phyloP scores from a whole-genome alignment of 352 stramenopile genomes.

The Globisporangium mamillatum region DNA sequence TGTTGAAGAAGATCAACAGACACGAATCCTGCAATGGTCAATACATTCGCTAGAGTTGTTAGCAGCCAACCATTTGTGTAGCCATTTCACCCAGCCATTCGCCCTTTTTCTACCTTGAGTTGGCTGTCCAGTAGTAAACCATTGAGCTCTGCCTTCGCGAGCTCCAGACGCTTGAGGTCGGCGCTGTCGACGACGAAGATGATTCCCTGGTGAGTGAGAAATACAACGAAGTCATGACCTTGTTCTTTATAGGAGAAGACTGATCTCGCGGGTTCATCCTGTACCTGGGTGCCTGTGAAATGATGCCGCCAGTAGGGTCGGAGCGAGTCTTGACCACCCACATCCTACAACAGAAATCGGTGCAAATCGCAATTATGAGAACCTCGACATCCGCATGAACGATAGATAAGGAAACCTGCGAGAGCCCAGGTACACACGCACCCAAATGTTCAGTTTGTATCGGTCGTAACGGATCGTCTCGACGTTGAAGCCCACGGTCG shows the following conservation, averaged over 20 bases:
- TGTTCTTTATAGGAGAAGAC: not conserved
- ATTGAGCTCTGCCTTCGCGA: constrained; percentile 71
- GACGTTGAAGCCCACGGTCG: constrained; percentile 82
- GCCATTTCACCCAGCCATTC: not conserved
- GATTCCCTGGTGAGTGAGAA: constrained; percentile 40
- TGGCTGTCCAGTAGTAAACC: constrained; percentile 68
- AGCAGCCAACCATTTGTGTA: not conserved
- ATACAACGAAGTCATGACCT: not conserved
- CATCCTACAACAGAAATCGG: constrained; percentile 40
- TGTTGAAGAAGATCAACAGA: constrained; percentile 76
- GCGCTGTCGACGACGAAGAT: constrained; percentile 85
- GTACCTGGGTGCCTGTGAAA: constrained; percentile 80
- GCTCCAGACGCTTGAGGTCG: constrained; percentile 55
- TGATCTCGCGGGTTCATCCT: not conserved
- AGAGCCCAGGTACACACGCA: constrained; percentile 11
- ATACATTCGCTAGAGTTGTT: not conserved
- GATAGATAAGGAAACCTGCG: not conserved
- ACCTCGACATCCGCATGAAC: not conserved
- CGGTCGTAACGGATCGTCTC: constrained; percentile 71
- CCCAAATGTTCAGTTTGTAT: constrained; percentile 82
- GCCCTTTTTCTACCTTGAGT: constrained; percentile 33
- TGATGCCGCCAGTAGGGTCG: constrained; percentile 83
- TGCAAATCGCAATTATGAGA: not conserved
- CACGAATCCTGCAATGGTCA: constrained; percentile 32
- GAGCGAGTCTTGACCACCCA: constrained; percentile 75